These are phyloP conservation scores for Zygosaccharomyces sapae DNA, from an alignment of 1,139 yeast genomes.

Conservation along the genomic window DNA sequence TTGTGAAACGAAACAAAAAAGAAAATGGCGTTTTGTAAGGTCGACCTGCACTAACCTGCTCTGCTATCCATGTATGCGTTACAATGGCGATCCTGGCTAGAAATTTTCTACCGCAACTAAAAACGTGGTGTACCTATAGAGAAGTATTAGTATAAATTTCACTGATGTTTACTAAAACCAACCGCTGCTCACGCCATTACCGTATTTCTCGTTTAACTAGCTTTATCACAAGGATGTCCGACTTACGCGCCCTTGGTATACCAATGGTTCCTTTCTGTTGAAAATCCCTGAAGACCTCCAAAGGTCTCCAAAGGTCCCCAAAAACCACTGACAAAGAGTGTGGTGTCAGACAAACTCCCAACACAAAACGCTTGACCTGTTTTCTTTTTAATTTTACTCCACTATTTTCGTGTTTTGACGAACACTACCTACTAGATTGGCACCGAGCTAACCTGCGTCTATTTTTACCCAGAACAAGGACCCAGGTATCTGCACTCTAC, in stretches of 20 bases:
- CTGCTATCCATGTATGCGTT: background rate
- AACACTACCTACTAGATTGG: background rate
- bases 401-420: background rate
- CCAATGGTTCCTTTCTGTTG: background rate
- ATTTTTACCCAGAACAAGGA: background rate
- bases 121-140: background rate
- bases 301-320: too few relatives aligned
- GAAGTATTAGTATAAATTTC: background rate
- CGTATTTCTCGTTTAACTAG: background rate
- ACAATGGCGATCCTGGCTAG: background rate
- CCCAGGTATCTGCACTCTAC: background rate
- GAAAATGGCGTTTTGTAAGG: background rate
- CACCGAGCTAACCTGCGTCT: background rate
- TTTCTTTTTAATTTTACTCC: background rate
- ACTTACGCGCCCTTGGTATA: background rate
- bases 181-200: background rate
- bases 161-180: background rate
- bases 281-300: background rate
- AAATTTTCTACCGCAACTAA: background rate
- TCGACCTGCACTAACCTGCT: background rate
- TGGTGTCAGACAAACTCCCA: background rate
- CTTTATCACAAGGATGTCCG: background rate
- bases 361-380: background rate
- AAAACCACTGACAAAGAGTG: background rate
- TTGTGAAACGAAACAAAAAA: background rate